Evolutionary conservation across 2,329 filamentous ascomycete species (phyloP).

Genomic region (Penicillium olsonii): DNA sequence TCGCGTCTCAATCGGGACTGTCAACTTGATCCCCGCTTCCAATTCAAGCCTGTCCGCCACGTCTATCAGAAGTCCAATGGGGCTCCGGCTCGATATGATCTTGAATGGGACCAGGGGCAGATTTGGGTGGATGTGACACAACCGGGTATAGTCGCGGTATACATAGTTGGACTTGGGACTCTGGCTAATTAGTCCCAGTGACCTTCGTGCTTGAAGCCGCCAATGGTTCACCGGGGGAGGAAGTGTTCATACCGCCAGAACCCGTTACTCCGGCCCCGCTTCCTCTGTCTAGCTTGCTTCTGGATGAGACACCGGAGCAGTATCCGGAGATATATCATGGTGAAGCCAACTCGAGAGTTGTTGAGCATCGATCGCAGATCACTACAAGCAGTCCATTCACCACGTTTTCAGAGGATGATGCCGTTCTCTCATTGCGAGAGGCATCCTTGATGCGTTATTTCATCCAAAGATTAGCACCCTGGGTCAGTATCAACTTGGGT

Average conservation of each 20-base stretch:
- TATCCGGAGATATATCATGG: neutral
- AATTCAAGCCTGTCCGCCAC: constrained; percentile 36
- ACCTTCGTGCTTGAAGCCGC: constrained; percentile 29
- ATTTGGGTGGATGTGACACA: constrained; percentile 34
- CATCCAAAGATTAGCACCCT: constrained; percentile 36
- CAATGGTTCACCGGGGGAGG: constrained; percentile 16
- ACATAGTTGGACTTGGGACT: too few species aligned
- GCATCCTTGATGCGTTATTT: constrained; percentile 37
- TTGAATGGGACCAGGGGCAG: constrained; percentile 34
- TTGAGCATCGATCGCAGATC: neutral
- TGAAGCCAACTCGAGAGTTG: neutral
- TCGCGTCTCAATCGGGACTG: constrained; percentile 30
- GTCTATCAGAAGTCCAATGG: constrained; percentile 35
- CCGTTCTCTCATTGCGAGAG: constrained; percentile 30
- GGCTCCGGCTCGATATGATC: constrained; percentile 27
- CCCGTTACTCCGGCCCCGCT: neutral
- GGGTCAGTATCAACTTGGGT: constrained; percentile 23
- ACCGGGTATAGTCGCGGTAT: constrained; percentile 21
- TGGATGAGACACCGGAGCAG: neutral
- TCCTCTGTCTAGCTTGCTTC: neutral
- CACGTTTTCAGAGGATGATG: constrained; percentile 8
- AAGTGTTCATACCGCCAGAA: neutral
- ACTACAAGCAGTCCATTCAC: constrained; percentile 15
- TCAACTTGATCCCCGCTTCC: constrained; percentile 36
- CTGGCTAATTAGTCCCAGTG: constrained; percentile 16